Conservation (phyloP, 208 protist species). For the Acanthamoeba lenticulata region DNA sequence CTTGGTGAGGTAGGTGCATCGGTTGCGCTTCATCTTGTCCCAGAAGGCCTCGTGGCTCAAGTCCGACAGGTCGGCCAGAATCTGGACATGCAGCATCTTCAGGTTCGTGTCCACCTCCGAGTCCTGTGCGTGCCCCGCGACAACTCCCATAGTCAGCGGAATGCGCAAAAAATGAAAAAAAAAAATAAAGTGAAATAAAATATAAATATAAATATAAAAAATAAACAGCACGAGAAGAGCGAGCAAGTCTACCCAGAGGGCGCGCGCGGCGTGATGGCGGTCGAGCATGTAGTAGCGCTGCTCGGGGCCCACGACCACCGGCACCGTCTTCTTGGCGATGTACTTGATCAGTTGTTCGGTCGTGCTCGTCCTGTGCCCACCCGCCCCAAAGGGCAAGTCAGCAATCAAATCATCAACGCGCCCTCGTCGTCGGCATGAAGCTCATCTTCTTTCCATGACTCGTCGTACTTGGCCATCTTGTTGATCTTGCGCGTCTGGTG, state of each 20-base stretch:
- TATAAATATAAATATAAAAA: too few relatives aligned
- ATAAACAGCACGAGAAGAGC: too few relatives aligned
- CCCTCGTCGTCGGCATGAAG: neutral
- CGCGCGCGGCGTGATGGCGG: constrained; percentile 35
- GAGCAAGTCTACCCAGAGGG: neutral
- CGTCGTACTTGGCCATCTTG: constrained; percentile 8
- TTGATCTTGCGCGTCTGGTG: constrained; percentile 59
- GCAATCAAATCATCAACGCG: neutral
- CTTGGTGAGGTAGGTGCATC: constrained; percentile 58
- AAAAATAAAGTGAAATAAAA: too few relatives aligned
- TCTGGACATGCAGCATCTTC: constrained; percentile 48
- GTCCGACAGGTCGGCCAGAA: constrained; percentile 46
- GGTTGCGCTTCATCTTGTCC: constrained; percentile 61
- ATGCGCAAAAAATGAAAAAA: too few relatives aligned
- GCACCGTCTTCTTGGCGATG: constrained; percentile 39
- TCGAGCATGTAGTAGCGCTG: constrained; percentile 38
- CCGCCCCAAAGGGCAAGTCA: neutral
- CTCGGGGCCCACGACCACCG: constrained; percentile 20
- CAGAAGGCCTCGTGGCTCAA: constrained; percentile 9
- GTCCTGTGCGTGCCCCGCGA: neutral
- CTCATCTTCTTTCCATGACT: neutral
- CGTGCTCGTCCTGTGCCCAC: neutral
- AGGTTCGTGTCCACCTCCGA: neutral
- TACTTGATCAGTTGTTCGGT: constrained; percentile 21
- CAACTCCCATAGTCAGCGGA: too few relatives aligned